phyloP scores from a whole-genome alignment of 116 monocot species.

The Cymodocea nodosa region DNA sequence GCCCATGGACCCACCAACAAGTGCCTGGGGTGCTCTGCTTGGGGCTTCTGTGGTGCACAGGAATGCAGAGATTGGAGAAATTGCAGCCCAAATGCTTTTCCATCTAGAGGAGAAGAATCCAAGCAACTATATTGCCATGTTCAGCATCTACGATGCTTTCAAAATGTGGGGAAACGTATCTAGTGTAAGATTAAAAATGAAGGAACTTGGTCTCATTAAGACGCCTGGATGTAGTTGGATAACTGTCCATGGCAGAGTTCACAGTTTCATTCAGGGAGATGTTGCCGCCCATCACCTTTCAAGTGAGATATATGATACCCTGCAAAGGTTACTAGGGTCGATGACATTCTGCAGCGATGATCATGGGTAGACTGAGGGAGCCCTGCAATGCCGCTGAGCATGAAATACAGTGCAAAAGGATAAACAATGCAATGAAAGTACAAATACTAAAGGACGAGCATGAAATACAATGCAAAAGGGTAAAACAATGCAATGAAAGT shows the following conservation, averaged over 20 bases:
- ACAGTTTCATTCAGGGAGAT: slow-evolving; percentile 44
- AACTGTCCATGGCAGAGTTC: slow-evolving; percentile 15
- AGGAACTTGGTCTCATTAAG: slow-evolving; percentile 28
- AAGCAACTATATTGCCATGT: slow-evolving; percentile 50
- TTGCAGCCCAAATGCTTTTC: slow-evolving; percentile 41
- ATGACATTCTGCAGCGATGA: neutral
- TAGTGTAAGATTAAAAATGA: slow-evolving; percentile 35
- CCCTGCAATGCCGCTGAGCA: neutral
- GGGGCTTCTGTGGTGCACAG: slow-evolving; percentile 33
- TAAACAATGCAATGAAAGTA: no score
- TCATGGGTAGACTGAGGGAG: neutral
- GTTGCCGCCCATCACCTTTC: slow-evolving; percentile 1
- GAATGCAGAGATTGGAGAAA: slow-evolving; percentile 41
- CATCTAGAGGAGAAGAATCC: slow-evolving; percentile 32
- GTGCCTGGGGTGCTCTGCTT: slow-evolving; percentile 71
- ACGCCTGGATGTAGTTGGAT: slow-evolving; percentile 60
- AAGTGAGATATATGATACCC: slow-evolving; percentile 1
- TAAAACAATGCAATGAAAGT: no score
- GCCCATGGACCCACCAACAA: slow-evolving; percentile 38
- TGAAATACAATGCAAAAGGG: no score
- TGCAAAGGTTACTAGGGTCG: neutral
- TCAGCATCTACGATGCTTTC: slow-evolving; percentile 38
- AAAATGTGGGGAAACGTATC: slow-evolving; percentile 17
- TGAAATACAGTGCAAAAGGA: no score
- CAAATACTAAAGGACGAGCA: no score